Conservation (phyloP, 1,139 yeast species). For the Sugiyamaella grinbergsii region DNA sequence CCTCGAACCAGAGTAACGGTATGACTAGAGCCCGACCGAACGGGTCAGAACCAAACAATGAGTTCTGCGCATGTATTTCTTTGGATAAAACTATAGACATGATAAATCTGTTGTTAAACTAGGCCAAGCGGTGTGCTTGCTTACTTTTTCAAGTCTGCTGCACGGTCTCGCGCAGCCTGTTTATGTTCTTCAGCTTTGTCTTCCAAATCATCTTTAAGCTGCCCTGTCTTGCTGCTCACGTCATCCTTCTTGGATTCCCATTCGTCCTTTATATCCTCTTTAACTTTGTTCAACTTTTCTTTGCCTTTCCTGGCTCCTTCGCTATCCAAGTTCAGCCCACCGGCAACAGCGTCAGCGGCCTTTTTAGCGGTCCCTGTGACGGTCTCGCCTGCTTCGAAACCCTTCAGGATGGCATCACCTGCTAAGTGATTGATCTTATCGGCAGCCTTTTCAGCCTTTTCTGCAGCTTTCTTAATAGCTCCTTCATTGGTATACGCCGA, state of each 20-base stretch:
- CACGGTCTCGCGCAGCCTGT: slow-evolving; percentile 3
- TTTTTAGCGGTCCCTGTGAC: slow-evolving; percentile 24
- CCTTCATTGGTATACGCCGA: slow-evolving; percentile 6
- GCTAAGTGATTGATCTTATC: slow-evolving; percentile 26
- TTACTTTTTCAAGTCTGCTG: not conserved
- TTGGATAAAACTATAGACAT: too few relatives aligned
- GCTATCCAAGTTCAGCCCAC: slow-evolving; percentile 4
- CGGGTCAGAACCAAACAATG: too few relatives aligned
- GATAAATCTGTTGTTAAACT: too few relatives aligned
- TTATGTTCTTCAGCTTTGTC: slow-evolving; percentile 1
- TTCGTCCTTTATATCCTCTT: slow-evolving; percentile 4
- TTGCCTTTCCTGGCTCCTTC: slow-evolving; percentile 3
- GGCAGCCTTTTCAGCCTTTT: slow-evolving; percentile 23
- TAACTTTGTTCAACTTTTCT: not conserved
- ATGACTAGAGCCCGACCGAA: too few relatives aligned
- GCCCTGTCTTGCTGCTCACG: not conserved
- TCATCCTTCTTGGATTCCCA: slow-evolving; percentile 1
- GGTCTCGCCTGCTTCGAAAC: slow-evolving; percentile 28
- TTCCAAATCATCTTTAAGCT: not conserved
- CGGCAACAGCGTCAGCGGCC: slow-evolving; percentile 10
- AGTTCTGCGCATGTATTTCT: too few relatives aligned
- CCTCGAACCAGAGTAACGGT: too few relatives aligned
- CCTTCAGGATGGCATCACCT: slow-evolving; percentile 28
- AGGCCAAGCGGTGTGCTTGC: not conserved
- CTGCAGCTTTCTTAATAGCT: slow-evolving; percentile 8